Base-by-base conservation (phyloP, 257 asterid genomes). In the Anisodus tanguticus region DNA sequence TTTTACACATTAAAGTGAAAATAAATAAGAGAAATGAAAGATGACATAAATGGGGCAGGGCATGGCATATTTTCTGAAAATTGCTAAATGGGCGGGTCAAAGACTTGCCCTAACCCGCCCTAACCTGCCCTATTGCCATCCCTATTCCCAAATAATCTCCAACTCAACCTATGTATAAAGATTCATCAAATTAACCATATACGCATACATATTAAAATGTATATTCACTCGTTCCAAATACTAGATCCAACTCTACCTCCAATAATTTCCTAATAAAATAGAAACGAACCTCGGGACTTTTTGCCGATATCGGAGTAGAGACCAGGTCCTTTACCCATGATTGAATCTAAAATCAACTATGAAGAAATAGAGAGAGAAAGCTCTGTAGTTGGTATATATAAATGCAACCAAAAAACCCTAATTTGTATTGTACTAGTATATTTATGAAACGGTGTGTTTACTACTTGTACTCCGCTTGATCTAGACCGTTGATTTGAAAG, bases 261-360 rank as follows among this genome's bases (percentile, higher is more conserved):
- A 62, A 19, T 74, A 19, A 74, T 2, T 6, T 49, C 60, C 43
- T n/a, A 17, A n/a, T 76, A 79, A 6, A 82, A 71, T n/a, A 26
- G 39, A 74, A 22, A 39, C 16, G 54, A 67, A 94, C 98, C 99
- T 90, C 98, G 83, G 81, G 98, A 92, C 82, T 85, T 92, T 86
- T 93, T 95, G 89, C 98, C 98, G 84, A 95, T 94, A 59, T 92
- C 97, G 31, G 95, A 19, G 97, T 95, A 95, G 63, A 95, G 93
- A 47, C 98, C 98, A 47, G 98, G 99, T 81, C 99, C 99, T 87
- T 94, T 95, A 63, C 90, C 95, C 98, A 95, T 95, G 86, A 67
- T 88, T 86, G 74, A 84, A 83, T 54, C 78, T 72, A 74, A 83
- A 80, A 43, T 77, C 31, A 74, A 35, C 12, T 31, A 57, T 53